Conservation (phyloP, 2,329 filamentous ascomycete genomes). For the Sphaerulina vaccinii region DNA sequence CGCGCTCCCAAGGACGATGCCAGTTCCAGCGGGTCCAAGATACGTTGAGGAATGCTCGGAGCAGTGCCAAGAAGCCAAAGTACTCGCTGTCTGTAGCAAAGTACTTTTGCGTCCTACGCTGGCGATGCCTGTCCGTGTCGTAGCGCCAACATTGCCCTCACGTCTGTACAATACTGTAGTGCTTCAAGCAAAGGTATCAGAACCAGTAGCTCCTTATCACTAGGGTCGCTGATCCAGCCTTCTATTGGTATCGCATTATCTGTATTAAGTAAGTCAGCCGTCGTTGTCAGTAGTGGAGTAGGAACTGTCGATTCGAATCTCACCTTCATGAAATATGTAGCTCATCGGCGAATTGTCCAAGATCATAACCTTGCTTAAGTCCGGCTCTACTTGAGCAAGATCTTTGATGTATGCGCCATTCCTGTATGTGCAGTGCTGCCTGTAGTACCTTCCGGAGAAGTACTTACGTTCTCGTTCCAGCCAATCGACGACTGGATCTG, state of each 20-base stretch:
- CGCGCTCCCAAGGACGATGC: no score
- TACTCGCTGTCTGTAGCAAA: no score
- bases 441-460: constrained; percentile 89
- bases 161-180: constrained; percentile 93
- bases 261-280: constrained; percentile 41
- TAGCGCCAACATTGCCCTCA: constrained; percentile 83
- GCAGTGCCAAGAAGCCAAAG: no score
- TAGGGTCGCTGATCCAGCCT: constrained; percentile 98
- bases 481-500: constrained; percentile 98
- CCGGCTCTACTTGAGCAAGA: constrained; percentile 90
- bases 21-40: no score
- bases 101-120: no score
- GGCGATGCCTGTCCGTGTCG: constrained; percentile 70
- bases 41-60: no score
- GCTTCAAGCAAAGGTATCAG: constrained; percentile 90
- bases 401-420: constrained; percentile 99
- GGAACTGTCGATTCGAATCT: constrained; percentile 29
- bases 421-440: constrained; percentile 93
- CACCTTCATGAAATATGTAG: constrained; percentile 98
- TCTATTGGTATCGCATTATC: constrained; percentile 99
- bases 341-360: constrained; percentile 97
- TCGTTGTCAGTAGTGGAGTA: constrained; percentile 1
- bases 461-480: constrained; percentile 95
- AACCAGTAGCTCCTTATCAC: constrained; percentile 91
- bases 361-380: constrained; percentile 97